Base-by-base conservation (phyloP, 2,329 filamentous ascomycete genomes). In the Fusarium sp. region DNA sequence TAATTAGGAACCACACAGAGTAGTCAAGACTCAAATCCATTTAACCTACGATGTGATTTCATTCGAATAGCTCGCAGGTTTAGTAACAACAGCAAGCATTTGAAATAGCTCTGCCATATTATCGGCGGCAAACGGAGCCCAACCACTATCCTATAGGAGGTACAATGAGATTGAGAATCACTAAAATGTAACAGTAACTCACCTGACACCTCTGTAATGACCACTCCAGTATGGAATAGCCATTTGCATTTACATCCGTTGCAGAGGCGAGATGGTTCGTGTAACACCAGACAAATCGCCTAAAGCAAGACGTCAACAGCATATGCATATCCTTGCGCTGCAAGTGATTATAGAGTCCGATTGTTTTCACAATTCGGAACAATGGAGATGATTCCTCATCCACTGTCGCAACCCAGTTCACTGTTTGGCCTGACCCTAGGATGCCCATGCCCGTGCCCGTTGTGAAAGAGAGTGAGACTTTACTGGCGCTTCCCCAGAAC, bases 371-470 rank as follows among this genome's bases (percentile, higher is more conserved):
- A 3, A 44, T 8, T n/a, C 17, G 18, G 1, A 46, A 46, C 0
- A 7, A 14, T 0, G 45, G 27, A 2, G 27, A 49, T 49, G 1
- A 5, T 0, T 0, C 0, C n/a, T 1, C 1, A 18, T 49, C 30
- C 14, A 49, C 46, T 3, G 15, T 49, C 10, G n/a, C n/a, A 12
- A 18, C 0, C 30, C 46, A 49, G 3, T 10, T 0, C 11, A 49
- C 0, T 1, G 0, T 33, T 9, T 49, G 46, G 0, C n/a, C 5
- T 0, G 20, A 1, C 0, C n/a, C 46, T 7, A 49, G 20, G 20
- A 23, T 23, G 20, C 20, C 20, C 20, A 23, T 23, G 1, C 30
- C 15, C 18, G 12, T 20, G 18, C 46, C 30, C 7, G 30, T 35
- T 18, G 30, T 50, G 4, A 23, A 35, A 0, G 20, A 23, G 0